Evolutionary conservation across 2,329 filamentous ascomycete species (phyloP).

Genomic region (Spiromastix sp.): DNA sequence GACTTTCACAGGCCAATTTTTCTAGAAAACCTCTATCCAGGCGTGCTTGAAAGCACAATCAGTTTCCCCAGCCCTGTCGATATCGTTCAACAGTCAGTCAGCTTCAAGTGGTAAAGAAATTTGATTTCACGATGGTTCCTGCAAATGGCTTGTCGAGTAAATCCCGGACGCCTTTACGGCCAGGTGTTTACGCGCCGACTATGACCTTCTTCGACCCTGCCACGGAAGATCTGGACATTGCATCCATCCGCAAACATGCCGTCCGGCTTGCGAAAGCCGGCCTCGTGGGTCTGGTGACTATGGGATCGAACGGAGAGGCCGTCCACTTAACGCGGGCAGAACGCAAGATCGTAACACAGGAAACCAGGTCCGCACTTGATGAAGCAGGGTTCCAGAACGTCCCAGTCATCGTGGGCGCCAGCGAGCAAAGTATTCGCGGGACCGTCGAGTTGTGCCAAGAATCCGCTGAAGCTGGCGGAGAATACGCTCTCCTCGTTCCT

Average conservation of each 20-base stretch:
- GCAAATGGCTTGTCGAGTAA: conserved; percentile 14
- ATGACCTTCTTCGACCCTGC: conserved; percentile 82
- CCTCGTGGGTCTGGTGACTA: conserved; percentile 70
- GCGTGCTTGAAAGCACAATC: too few species aligned
- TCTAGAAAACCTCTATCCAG: too few species aligned
- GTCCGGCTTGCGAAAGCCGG: conserved; percentile 66
- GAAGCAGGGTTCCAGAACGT: conserved; percentile 63
- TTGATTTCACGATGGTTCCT: too few species aligned
- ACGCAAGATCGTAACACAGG: conserved; percentile 61
- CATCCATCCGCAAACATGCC: conserved; percentile 68
- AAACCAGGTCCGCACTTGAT: conserved; percentile 71
- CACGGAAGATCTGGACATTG: conserved; percentile 74
- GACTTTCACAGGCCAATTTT: too few species aligned
- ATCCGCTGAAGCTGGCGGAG: conserved; percentile 57
- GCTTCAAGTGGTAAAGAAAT: too few species aligned
- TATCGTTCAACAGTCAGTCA: too few species aligned
- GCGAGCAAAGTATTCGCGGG: conserved; percentile 68
- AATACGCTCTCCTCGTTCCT: conserved; percentile 68
- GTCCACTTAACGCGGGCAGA: conserved; percentile 71
- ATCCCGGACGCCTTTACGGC: conserved; percentile 52
- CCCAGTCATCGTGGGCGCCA: conserved; percentile 71
- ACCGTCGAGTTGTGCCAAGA: conserved; percentile 64
- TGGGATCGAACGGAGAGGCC: conserved; percentile 86
- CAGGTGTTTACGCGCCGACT: conserved; percentile 78
- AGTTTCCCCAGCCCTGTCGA: too few species aligned